These are phyloP conservation scores for Hypholoma sublateritium DNA, from an alignment of 768 basidiomycete species.

Conservation along the genomic window DNA sequence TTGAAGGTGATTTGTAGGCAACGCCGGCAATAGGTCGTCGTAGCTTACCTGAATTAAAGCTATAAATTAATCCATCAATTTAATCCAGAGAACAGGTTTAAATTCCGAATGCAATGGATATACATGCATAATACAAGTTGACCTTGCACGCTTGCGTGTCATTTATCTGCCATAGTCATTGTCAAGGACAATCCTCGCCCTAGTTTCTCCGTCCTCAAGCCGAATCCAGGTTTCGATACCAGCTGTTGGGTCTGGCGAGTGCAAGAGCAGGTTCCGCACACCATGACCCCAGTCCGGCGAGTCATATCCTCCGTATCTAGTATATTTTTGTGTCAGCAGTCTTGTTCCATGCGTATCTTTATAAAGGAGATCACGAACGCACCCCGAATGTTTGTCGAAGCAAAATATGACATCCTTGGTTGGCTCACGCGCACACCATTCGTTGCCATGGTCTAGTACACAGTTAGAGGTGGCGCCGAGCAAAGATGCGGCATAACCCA, in stretches of 20 bases:
- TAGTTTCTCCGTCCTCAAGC: conserved; percentile 57
- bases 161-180: conserved; percentile 29
- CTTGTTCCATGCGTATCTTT: background rate
- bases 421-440: conserved; percentile 75
- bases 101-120: too few species aligned
- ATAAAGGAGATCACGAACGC: conserved; percentile 14
- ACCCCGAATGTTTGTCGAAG: conserved; percentile 80
- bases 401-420: conserved; percentile 67
- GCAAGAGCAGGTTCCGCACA: conserved; percentile 62
- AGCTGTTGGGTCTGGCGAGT: conserved; percentile 42
- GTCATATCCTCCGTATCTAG: conserved; percentile 70
- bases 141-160: background rate
- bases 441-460: conserved; percentile 67
- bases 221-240: conserved; percentile 65
- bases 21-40: too few species aligned
- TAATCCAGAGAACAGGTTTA: too few species aligned
- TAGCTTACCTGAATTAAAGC: too few species aligned
- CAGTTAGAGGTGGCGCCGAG: background rate
- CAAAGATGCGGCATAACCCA: conserved; percentile 22
- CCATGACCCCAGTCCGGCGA: conserved; percentile 58
- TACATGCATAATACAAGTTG: too few species aligned
- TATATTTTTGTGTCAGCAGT: background rate
- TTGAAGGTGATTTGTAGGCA: too few species aligned
- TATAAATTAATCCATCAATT: too few species aligned
- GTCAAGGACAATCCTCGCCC: conserved; percentile 54